These are phyloP conservation scores for Panellus pusillus DNA, from an alignment of 768 basidiomycete species.

Conservation along the genomic window DNA sequence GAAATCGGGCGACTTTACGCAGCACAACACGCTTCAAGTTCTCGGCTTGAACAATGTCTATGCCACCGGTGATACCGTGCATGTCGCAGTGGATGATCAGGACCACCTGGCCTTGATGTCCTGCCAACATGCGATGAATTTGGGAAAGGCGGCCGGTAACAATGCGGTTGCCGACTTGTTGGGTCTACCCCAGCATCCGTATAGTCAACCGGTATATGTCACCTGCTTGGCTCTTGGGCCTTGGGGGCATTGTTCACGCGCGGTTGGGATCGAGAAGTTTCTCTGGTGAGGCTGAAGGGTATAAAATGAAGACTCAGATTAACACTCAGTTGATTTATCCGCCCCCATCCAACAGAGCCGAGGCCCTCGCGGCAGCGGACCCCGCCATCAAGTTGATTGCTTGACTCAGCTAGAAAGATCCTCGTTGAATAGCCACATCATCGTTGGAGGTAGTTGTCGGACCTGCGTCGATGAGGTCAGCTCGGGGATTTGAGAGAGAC, in stretches of 20 bases:
- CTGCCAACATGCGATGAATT: conserved; percentile 21
- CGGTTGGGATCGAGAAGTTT: conserved; percentile 23
- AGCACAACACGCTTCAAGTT: conserved; percentile 16
- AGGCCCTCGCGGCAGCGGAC: conserved; percentile 19
- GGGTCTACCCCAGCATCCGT: conserved; percentile 12
- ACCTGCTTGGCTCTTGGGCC: conserved; percentile 24
- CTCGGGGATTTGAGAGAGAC: too few species aligned
- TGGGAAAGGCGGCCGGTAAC: conserved; percentile 20
- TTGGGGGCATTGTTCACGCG: conserved; percentile 24
- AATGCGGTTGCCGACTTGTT: conserved; percentile 24
- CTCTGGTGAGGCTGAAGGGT: conserved; percentile 13
- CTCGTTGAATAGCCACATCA: too few species aligned
- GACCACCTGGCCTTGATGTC: conserved; percentile 20
- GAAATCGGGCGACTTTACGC: conserved; percentile 19
- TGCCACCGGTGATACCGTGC: conserved; percentile 22
- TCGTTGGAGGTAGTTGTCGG: too few species aligned
- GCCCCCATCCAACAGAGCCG: conserved; percentile 15
- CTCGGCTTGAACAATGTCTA: conserved; percentile 19
- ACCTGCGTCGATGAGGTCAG: too few species aligned
- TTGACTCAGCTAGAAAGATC: too few species aligned
- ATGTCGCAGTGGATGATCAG: conserved; percentile 20
- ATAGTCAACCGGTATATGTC: conserved; percentile 21
- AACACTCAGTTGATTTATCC: conserved; percentile 24
- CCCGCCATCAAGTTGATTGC: conserved; percentile 8
- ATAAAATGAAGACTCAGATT: conserved; percentile 21